Percentiles rank a stretch among this genome's conserved stretches.
phyloP scores from a whole-genome alignment of 768 basidiomycete genomes.

The Boletus eberwhitei region DNA sequence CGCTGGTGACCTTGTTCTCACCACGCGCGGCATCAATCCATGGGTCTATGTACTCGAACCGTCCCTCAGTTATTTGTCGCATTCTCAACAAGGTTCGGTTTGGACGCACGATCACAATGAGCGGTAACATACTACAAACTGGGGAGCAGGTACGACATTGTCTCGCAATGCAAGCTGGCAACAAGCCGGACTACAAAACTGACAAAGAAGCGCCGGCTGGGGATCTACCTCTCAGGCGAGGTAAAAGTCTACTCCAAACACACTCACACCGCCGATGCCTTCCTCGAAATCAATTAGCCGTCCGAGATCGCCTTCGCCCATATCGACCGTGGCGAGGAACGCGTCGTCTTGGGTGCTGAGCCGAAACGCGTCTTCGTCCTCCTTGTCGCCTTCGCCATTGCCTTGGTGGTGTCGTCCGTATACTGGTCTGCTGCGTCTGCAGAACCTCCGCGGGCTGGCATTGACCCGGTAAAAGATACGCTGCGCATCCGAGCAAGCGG shows the following conservation, averaged over 20 bases:
- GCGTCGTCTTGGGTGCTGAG: slow-evolving; percentile 67
- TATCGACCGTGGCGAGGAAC: slow-evolving; percentile 55
- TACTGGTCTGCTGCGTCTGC: slow-evolving; percentile 1
- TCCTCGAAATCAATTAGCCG: slow-evolving; percentile 41
- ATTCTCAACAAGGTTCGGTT: too few relatives aligned
- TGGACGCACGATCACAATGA: too few relatives aligned
- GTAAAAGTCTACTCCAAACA: neutral
- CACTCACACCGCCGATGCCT: slow-evolving; percentile 22
- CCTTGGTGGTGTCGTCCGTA: neutral
- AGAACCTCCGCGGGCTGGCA: neutral
- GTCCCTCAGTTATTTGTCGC: too few relatives aligned
- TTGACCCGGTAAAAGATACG: slow-evolving; percentile 7
- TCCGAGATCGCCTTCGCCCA: slow-evolving; percentile 43
- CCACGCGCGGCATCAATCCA: too few relatives aligned
- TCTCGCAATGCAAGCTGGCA: too few relatives aligned
- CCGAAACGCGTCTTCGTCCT: slow-evolving; percentile 39
- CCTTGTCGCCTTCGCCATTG: slow-evolving; percentile 26
- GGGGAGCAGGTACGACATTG: too few relatives aligned
- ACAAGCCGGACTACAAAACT: too few relatives aligned
- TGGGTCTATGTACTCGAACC: too few relatives aligned
- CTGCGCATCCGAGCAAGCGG: slow-evolving; percentile 12
- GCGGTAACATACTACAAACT: too few relatives aligned
- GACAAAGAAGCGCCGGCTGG: neutral
- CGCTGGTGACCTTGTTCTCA: too few relatives aligned
- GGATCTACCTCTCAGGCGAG: too few relatives aligned